phyloP scores from a whole-genome alignment of 2,329 filamentous ascomycete species.

The Xylaria sp. region DNA sequence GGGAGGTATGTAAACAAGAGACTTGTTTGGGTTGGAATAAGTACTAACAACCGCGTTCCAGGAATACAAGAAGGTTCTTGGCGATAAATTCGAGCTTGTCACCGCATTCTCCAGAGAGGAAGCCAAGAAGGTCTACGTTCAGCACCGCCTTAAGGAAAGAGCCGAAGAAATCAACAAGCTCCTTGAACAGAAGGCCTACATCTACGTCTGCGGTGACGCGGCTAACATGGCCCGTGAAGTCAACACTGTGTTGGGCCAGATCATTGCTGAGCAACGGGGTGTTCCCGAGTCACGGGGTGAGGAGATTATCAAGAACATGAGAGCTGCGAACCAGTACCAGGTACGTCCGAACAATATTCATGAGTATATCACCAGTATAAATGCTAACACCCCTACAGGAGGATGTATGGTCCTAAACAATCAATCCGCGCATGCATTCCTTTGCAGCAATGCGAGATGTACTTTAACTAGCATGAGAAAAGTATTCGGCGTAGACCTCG shows the following conservation, averaged over 20 bases:
- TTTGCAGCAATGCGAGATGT: slow-evolving; percentile 24
- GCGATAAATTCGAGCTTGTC: slow-evolving; percentile 83
- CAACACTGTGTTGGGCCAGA: slow-evolving; percentile 78
- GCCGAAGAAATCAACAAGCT: slow-evolving; percentile 82
- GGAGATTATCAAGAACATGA: slow-evolving; percentile 96
- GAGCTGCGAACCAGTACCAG: slow-evolving; percentile 92
- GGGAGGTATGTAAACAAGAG: slow-evolving; percentile 62
- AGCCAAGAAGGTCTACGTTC: slow-evolving; percentile 89
- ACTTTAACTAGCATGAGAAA: slow-evolving; percentile 25
- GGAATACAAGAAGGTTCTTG: slow-evolving; percentile 77
- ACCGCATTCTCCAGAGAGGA: slow-evolving; percentile 92
- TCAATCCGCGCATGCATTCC: slow-evolving; percentile 16
- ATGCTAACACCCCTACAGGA: slow-evolving; percentile 46
- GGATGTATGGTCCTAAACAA: slow-evolving; percentile 62
- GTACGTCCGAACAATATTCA: slow-evolving; percentile 42
- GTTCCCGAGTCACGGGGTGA: slow-evolving; percentile 83
- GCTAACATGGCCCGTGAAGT: slow-evolving; percentile 96
- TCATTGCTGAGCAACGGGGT: slow-evolving; percentile 77
- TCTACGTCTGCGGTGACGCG: slow-evolving; percentile 97
- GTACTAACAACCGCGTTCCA: slow-evolving; percentile 37
- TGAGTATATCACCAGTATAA: slow-evolving; percentile 2
- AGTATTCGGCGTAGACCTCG: slow-evolving; percentile 18
- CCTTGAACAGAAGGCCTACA: slow-evolving; percentile 79
- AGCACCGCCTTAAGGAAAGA: slow-evolving; percentile 81
- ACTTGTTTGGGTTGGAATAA: background rate